Evolutionary conservation across 768 basidiomycete genomes (phyloP), one percentile per base, ranked within the genome.

Genomic region (Russula dissimulans): DNA sequence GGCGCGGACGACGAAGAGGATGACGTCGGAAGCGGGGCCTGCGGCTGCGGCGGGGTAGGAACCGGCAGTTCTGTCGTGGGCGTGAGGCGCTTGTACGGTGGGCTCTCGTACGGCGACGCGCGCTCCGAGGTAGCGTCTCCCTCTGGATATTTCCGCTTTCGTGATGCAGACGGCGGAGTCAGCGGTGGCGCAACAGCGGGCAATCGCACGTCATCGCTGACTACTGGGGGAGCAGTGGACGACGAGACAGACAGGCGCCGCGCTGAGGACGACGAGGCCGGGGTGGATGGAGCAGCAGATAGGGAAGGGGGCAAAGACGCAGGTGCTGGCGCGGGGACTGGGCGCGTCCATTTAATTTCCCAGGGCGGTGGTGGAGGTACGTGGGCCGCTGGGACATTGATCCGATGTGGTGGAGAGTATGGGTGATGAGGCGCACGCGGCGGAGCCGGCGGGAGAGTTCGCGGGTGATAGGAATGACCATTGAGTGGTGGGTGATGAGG

Each of bases 321-420:
- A 4, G 57, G 49, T 26, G 54, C 22, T 0, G 54, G n/a, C 4
- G 54, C n/a, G 7, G 60, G 43, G 29, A 56, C 54, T 32, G 65
- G 68, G 56, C 73, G 71, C 60, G 72, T 56, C 71, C 62, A 62
- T 61, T 70, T 54, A 57, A 59, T 17, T 10, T 72, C 68, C 74
- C 74, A 75, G 2, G 74, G 74, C 14, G 73, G 75, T 7, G 75
- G 70, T 0, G 75, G 73, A 3, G 77, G 77, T 56, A 70, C 48
- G 32, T 67, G 65, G n/a, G 51, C 51, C 0, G 62, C 56, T 11
- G 64, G 45, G 5, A 29, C 55, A 5, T 58, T 49, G 3, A 62
- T 54, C 3, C 60, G 50, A 31, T 47, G 56, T 3, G 66, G 48
- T 4, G 64, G 46, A 43, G 56, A 63, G 22, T 41, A 56, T 4